Conservation (phyloP, 495 filamentous ascomycete genomes). For the Lasiosphaeria miniovina region DNA sequence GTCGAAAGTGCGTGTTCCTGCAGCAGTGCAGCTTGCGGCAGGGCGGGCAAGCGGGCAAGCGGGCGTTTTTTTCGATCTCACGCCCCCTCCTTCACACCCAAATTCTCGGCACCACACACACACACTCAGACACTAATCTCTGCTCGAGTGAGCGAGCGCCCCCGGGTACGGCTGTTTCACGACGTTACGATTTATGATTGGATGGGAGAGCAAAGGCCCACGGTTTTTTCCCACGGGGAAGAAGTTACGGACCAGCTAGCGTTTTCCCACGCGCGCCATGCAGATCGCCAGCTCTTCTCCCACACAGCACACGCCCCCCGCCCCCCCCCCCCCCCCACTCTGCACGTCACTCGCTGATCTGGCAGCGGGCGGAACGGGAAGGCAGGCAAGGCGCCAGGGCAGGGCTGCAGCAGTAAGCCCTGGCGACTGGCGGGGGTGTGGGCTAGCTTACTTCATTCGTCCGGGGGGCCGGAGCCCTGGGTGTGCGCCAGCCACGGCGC, state of each 20-base stretch:
- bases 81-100: constrained; percentile 20
- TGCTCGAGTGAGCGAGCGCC: not conserved
- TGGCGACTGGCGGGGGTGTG: constrained; percentile 1
- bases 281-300: constrained; percentile 23
- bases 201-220: constrained; percentile 18
- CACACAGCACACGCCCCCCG: constrained; percentile 25
- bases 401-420: constrained; percentile 21
- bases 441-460: constrained; percentile 7
- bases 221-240: not conserved
- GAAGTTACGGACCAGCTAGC: constrained; percentile 4
- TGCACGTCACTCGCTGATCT: constrained; percentile 1
- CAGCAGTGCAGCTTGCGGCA: constrained; percentile 7
- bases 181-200: constrained; percentile 48
- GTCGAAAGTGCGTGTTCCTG: constrained; percentile 29
- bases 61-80: constrained; percentile 20
- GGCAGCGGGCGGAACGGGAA: not conserved
- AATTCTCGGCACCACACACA: constrained; percentile 13
- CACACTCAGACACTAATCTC: constrained; percentile 15
- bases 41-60: constrained; percentile 6
- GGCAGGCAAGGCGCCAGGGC: constrained; percentile 15
- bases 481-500: too few relatives aligned
- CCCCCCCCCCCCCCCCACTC: constrained; percentile 11
- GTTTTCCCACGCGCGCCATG: constrained; percentile 22
- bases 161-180: constrained; percentile 34
- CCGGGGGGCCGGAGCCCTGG: not conserved